Evolutionary conservation across 768 basidiomycete species (phyloP).

Genomic region (Hemileccinum rubropunctum): DNA sequence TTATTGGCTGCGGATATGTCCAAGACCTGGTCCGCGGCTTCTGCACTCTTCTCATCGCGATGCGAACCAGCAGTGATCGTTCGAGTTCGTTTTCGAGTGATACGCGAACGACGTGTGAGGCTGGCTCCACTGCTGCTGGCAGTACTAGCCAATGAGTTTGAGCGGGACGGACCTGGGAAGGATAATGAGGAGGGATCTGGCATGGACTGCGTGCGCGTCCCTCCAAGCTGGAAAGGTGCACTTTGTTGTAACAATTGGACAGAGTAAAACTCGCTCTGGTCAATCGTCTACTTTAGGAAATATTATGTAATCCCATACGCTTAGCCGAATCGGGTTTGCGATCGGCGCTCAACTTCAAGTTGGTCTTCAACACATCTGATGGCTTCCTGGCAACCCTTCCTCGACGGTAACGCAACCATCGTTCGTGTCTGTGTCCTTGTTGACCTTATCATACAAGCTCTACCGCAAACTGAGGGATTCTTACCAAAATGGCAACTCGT

Average conservation of each 20-base stretch:
- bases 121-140: slow-evolving; percentile 48
- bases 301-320: slow-evolving; percentile 26
- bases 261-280: slow-evolving; percentile 5
- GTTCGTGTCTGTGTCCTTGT: neutral
- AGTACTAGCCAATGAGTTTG: slow-evolving; percentile 35
- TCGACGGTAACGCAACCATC: slow-evolving; percentile 18
- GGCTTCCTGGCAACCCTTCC: slow-evolving; percentile 13
- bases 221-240: slow-evolving; percentile 18
- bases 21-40: slow-evolving; percentile 20
- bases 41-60: slow-evolving; percentile 17
- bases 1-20: slow-evolving; percentile 30
- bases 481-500: slow-evolving; percentile 90
- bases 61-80: slow-evolving; percentile 41
- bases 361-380: slow-evolving; percentile 1
- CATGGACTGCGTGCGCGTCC: slow-evolving; percentile 28
- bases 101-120: slow-evolving; percentile 47
- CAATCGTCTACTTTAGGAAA: slow-evolving; percentile 20
- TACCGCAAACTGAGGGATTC: slow-evolving; percentile 65
- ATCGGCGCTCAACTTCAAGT: slow-evolving; percentile 15
- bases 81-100: slow-evolving; percentile 52
- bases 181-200: slow-evolving; percentile 28
- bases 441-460: slow-evolving; percentile 36
- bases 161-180: slow-evolving; percentile 33
- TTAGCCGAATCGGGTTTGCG: slow-evolving; percentile 4
- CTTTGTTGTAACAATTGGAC: slow-evolving; percentile 6